These are phyloP conservation scores for Cercospora sp. DNA, from an alignment of 2,329 filamentous ascomycete species.

Conservation along the genomic window DNA sequence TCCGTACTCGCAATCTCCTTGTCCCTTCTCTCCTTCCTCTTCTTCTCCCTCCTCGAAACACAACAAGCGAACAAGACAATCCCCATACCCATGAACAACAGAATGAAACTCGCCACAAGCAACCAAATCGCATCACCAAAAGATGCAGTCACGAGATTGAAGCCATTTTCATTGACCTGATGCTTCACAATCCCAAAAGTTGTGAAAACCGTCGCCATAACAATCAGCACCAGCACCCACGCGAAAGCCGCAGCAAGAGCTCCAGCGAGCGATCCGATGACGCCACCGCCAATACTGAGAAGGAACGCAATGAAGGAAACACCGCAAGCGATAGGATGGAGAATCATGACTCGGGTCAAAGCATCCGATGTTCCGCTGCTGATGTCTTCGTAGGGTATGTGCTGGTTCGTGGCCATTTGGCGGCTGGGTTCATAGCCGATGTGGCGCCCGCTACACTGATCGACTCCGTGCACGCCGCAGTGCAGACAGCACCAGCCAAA, in stretches of 20 bases:
- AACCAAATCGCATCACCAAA: conserved; percentile 62
- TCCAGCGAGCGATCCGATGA: conserved; percentile 55
- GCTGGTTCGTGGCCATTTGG: conserved; percentile 46
- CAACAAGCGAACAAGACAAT: conserved; percentile 58
- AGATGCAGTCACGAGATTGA: conserved; percentile 45
- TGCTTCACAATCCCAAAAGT: conserved; percentile 55
- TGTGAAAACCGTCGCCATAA: conserved; percentile 59
- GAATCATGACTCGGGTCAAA: conserved; percentile 53
- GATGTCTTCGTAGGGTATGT: conserved; percentile 46
- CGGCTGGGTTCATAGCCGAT: conserved; percentile 60
- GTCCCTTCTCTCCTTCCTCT: conserved; percentile 9
- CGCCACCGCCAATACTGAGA: conserved; percentile 54
- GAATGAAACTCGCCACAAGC: conserved; percentile 57
- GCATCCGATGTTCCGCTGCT: conserved; percentile 43
- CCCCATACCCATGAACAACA: conserved; percentile 56
- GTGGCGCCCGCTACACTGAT: conserved; percentile 51
- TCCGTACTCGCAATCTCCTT: conserved; percentile 5
- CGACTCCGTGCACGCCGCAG: conserved; percentile 27
- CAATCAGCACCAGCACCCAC: conserved; percentile 52
- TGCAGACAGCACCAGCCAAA: conserved; percentile 59
- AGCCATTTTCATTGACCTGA: conserved; percentile 52
- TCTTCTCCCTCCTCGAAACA: conserved; percentile 29
- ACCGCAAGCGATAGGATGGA: conserved; percentile 62
- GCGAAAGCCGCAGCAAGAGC: conserved; percentile 53
- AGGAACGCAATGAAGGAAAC: conserved; percentile 61